phyloP scores from a whole-genome alignment of 768 basidiomycete genomes.

The Mycena belliarum region DNA sequence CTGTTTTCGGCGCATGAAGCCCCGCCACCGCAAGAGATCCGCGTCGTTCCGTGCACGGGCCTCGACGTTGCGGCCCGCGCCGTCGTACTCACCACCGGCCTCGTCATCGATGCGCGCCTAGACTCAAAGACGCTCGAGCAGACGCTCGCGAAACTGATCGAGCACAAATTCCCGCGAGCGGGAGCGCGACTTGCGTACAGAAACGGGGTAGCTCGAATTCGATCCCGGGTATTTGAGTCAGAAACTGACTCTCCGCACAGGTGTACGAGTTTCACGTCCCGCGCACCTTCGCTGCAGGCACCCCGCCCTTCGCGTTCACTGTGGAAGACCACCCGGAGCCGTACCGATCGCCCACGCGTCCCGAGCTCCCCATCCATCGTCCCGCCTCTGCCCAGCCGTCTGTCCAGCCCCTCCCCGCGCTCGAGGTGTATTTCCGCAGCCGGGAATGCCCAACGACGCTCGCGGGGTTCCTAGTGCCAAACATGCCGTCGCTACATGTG shows the following conservation, averaged over 20 bases:
- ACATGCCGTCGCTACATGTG: constrained; percentile 4
- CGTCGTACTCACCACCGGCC: background rate
- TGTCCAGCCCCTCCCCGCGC: background rate
- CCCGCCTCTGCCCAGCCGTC: background rate
- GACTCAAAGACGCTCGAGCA: background rate
- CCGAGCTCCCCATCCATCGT: background rate
- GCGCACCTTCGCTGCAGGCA: background rate
- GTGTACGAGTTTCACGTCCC: background rate
- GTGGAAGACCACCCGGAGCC: background rate
- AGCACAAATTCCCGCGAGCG: background rate
- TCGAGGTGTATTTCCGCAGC: background rate
- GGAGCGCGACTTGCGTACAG: background rate
- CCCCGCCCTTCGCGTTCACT: background rate
- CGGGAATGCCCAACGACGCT: background rate
- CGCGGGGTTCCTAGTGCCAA: background rate
- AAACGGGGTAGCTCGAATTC: background rate
- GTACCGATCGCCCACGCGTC: background rate
- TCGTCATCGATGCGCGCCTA: background rate
- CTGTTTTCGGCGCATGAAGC: background rate
- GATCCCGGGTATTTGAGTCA: background rate
- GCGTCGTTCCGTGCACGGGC: background rate
- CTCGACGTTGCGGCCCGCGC: background rate
- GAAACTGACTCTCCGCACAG: background rate
- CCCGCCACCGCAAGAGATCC: background rate
- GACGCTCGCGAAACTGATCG: background rate